Conservation (phyloP, 148 eudicot genomes). For the Amaranthus cruentus region DNA sequence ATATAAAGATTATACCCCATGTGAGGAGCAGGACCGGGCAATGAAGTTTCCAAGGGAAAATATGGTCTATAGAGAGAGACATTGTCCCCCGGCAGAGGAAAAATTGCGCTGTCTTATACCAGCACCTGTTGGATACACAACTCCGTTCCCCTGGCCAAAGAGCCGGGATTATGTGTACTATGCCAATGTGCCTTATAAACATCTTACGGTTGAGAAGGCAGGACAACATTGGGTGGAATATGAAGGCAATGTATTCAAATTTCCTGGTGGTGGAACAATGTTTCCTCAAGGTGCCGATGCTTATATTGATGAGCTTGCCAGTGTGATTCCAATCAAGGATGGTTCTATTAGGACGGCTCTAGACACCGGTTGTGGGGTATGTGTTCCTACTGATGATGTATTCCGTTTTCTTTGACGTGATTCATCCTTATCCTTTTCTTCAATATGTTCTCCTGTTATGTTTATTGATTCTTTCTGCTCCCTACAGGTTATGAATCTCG, state of each 20-base stretch:
- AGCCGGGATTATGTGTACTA: conserved; percentile 75
- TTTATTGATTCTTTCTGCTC: background rate
- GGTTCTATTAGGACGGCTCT: conserved; percentile 71
- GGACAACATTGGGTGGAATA: conserved; percentile 78
- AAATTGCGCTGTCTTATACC: conserved; percentile 77
- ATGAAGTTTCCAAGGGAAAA: conserved; percentile 79
- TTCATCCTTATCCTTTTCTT: background rate
- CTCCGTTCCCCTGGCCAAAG: conserved; percentile 83
- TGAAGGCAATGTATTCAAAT: conserved; percentile 70
- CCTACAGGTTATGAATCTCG: background rate
- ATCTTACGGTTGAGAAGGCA: conserved; percentile 75
- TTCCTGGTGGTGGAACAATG: conserved; percentile 92
- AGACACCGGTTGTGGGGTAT: conserved; percentile 85
- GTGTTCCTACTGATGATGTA: conserved; percentile 8
- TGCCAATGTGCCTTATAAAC: conserved; percentile 84
- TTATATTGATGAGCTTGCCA: conserved; percentile 79
- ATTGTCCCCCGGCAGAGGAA: conserved; percentile 64
- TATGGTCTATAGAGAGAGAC: conserved; percentile 81
- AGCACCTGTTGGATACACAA: conserved; percentile 75
- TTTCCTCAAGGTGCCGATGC: conserved; percentile 93
- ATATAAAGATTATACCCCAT: conserved; percentile 74
- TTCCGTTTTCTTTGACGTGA: background rate
- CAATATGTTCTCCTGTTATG: background rate
- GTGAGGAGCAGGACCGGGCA: conserved; percentile 80
- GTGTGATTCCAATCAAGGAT: conserved; percentile 68